A percentile compares a stretch with the other conserved stretches of the same genome.
phyloP scores from a whole-genome alignment of 371 early-diverging fungal genomes.

The Rhizopus sp. region DNA sequence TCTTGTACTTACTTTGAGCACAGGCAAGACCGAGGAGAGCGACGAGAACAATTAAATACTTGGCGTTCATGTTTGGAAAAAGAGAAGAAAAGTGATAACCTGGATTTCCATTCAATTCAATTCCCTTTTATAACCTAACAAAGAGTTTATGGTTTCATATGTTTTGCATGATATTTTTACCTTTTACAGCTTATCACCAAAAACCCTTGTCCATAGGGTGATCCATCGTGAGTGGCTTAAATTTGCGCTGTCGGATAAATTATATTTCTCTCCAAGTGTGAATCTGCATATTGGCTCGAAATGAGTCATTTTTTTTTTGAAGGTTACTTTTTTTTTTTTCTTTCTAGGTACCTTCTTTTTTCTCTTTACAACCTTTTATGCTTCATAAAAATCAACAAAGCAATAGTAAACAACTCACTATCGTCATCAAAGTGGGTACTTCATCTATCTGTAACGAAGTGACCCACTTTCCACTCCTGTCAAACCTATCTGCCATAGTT shows the following conservation, averaged over 20 bases:
- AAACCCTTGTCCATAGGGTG: too few species aligned
- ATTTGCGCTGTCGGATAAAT: background rate
- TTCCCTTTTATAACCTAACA: too few species aligned
- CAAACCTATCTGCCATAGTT: constrained; percentile 86
- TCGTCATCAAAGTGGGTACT: constrained; percentile 92
- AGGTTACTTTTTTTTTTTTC: background rate
- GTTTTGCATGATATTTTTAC: too few species aligned
- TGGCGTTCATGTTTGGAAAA: constrained; percentile 26
- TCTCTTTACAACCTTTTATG: background rate
- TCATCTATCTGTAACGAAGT: constrained; percentile 92
- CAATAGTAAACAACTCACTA: constrained; percentile 37
- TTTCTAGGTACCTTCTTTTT: background rate
- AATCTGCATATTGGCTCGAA: too few species aligned
- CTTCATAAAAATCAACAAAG: constrained; percentile 4
- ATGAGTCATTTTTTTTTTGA: constrained; percentile 5
- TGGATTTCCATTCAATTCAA: too few species aligned
- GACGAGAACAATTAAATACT: constrained; percentile 17
- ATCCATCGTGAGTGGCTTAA: background rate
- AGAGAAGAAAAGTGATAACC: too few species aligned
- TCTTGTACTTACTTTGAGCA: constrained; percentile 18
- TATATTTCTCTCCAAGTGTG: too few species aligned
- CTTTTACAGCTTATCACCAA: too few species aligned
- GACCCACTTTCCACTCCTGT: constrained; percentile 85
- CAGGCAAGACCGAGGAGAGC: constrained; percentile 14
- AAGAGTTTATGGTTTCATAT: too few species aligned